Evolutionary conservation across 768 basidiomycete genomes (phyloP), one percentile per base, ranked within the genome.

Genomic region (Serendipita sp.): DNA sequence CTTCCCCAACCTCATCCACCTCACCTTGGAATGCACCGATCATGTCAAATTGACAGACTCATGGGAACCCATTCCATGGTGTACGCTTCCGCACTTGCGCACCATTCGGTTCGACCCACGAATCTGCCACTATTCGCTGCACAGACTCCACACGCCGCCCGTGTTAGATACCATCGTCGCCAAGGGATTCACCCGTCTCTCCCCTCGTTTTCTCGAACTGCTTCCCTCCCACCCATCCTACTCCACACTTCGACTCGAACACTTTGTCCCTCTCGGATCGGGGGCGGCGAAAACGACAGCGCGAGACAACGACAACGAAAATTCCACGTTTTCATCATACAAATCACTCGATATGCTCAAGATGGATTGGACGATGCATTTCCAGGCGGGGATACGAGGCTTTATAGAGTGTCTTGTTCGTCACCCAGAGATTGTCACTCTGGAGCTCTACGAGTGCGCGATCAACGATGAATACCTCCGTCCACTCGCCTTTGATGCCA

Each of bases 111-210:
- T 58, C 31, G 53, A 58, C 31, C 53, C 53, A 9, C 53, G 53
- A n/a, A 58, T 58, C 17, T 58, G 53, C 31, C 53, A 58, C 53
- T 58, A 58, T 33, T 58, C n/a, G 1, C 30, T 58, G 17, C 53
- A 58, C 53, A 58, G 28, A 33, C 53, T 58, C 31, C 16, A 58
- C 11, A 24, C 34, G n/a, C n/a, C n/a, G 2, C 53, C 53, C n/a
- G 31, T 24, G n/a, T 31, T 58, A 1, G 17, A 22, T 28, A 24
- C 22, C 3, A 24, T 58, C 30, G 28, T 31, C n/a, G 53, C 53
- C 17, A 22, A 31, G 17, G 28, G 28, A 11, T 58, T 58, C 31
- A 4, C 53, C 17, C 53, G 53, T 24, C 53, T 58, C 30, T 58
- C 53, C 3, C 53, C 53, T 28, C 53, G 53, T 3, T 58, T 58